These are phyloP conservation scores for Alternaria solani DNA, from an alignment of 2,329 filamentous ascomycete species.

Conservation along the genomic window DNA sequence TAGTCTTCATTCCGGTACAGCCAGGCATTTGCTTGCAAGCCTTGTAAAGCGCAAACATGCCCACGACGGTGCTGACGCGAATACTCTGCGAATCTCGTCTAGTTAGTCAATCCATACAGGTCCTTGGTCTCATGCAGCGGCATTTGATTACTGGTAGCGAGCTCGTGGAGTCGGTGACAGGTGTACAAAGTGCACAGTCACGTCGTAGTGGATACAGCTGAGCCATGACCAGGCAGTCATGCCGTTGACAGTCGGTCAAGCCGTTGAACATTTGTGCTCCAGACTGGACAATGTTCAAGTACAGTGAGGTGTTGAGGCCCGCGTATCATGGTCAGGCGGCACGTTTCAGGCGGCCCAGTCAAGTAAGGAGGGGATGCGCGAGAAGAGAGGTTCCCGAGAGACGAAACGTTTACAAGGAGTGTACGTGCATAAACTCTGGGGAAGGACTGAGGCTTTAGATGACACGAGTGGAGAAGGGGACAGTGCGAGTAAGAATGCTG, in stretches of 20 bases:
- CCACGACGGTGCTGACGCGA: too few species aligned
- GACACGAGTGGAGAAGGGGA: constrained; percentile 11
- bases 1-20: too few species aligned
- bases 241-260: not conserved
- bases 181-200: not conserved
- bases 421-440: constrained; percentile 7
- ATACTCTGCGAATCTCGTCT: too few species aligned
- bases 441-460: constrained; percentile 13
- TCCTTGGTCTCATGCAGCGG: not conserved
- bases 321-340: constrained; percentile 3
- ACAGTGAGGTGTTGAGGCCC: not conserved
- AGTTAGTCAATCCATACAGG: too few species aligned
- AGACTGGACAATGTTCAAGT: not conserved
- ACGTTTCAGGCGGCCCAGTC: not conserved
- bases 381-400: constrained; percentile 8
- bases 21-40: too few species aligned
- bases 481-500: constrained; percentile 14
- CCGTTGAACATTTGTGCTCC: not conserved
- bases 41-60: too few species aligned
- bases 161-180: constrained; percentile 5
- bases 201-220: not conserved
- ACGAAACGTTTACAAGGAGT: constrained; percentile 15
- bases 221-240: not conserved
- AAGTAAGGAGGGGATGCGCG: constrained; percentile 9
- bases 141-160: not conserved